These are phyloP conservation scores for Fusarium irregulare DNA, from an alignment of 2,329 filamentous ascomycete genomes.

Conservation along the genomic window DNA sequence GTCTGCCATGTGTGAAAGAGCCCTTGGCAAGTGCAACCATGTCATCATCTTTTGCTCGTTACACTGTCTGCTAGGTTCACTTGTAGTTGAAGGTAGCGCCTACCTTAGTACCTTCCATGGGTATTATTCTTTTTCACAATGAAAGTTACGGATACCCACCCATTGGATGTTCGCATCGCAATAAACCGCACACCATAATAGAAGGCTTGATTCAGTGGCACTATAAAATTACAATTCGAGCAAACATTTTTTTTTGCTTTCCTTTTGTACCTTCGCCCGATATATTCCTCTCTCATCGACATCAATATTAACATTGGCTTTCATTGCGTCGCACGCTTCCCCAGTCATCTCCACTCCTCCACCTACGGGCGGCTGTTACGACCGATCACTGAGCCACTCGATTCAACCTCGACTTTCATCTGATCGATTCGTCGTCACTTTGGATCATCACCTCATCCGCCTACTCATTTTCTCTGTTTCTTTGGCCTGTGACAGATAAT, in stretches of 20 bases:
- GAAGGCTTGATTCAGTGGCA: neutral
- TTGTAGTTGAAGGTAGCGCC: neutral
- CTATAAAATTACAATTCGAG: neutral
- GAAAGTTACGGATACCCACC: neutral
- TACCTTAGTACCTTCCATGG: too few relatives aligned
- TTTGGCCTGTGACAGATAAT: neutral
- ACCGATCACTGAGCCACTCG: slow-evolving; percentile 14
- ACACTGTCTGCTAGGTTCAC: slow-evolving; percentile 19
- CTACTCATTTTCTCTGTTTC: neutral
- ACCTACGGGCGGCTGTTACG: slow-evolving; percentile 8
- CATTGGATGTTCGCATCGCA: neutral
- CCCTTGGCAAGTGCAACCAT: slow-evolving; percentile 14
- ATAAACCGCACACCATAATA: neutral
- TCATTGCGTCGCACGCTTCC: neutral
- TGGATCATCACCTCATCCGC: neutral
- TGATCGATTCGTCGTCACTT: slow-evolving; percentile 10
- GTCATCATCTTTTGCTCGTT: slow-evolving; percentile 28
- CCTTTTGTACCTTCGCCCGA: neutral
- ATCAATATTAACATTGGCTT: neutral
- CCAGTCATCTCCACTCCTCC: slow-evolving; percentile 42
- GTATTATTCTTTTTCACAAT: neutral
- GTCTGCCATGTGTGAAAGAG: slow-evolving; percentile 12
- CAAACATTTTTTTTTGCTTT: neutral
- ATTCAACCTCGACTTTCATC: slow-evolving; percentile 23
- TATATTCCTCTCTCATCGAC: neutral